Conservation (phyloP, 352 stramenopile genomes). For the Peronospora farinosa region DNA sequence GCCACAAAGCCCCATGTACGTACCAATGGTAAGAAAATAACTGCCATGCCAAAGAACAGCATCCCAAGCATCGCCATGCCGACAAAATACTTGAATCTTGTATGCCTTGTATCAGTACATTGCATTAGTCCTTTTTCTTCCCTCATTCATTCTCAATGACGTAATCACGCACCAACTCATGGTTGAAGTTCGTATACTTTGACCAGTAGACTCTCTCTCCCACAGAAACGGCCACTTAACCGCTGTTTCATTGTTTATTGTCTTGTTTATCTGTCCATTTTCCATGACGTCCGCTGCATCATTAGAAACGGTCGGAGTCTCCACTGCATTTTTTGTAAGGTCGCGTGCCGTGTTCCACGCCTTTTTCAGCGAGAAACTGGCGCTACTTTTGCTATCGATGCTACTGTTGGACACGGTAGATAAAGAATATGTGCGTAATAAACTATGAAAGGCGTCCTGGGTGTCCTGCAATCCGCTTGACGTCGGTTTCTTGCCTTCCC, state of each 20-base stretch:
- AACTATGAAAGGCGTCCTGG: conserved; percentile 46
- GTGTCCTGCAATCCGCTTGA: conserved; percentile 27
- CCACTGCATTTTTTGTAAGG: conserved; percentile 36
- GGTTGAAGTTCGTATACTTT: conserved; percentile 31
- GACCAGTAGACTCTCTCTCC: conserved; percentile 32
- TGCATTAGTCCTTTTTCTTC: not conserved
- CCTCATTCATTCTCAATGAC: too few species aligned
- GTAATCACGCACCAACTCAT: conserved; percentile 46
- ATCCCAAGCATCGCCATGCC: conserved; percentile 55
- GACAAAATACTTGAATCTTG: conserved; percentile 81
- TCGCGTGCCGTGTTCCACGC: conserved; percentile 60
- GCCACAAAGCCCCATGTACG: not conserved
- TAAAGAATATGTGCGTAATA: conserved; percentile 44
- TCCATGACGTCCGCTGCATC: conserved; percentile 40
- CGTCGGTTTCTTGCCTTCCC: conserved; percentile 54
- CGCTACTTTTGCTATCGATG: conserved; percentile 20
- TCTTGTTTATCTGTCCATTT: conserved; percentile 30
- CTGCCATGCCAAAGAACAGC: conserved; percentile 82
- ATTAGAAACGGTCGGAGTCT: conserved; percentile 4
- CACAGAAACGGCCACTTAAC: conserved; percentile 36
- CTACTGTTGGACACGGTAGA: conserved; percentile 37
- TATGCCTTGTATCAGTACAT: conserved; percentile 35
- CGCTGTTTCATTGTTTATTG: conserved; percentile 11
- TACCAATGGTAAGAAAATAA: conserved; percentile 66
- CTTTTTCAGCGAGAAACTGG: conserved; percentile 43